Percentiles rank a stretch among this genome's conserved stretches.
These are phyloP conservation scores for Lipomyces chichibuensis DNA, from an alignment of 805 yeast genomes.

Conservation along the genomic window DNA sequence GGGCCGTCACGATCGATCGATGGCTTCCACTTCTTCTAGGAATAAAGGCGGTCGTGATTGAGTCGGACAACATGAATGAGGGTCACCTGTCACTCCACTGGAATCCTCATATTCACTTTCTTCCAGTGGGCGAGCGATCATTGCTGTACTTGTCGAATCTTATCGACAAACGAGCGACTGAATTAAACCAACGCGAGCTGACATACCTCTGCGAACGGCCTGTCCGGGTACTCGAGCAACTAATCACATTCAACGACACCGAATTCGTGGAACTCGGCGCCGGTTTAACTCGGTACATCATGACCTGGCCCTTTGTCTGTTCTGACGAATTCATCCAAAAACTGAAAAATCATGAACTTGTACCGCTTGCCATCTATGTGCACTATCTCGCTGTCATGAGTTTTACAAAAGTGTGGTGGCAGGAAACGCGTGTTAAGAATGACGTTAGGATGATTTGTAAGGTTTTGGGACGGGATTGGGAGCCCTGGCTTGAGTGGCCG, in stretches of 20 bases:
- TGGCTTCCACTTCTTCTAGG: slow-evolving; percentile 35
- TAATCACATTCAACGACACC: slow-evolving; percentile 34
- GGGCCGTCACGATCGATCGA: slow-evolving; percentile 32
- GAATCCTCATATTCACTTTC: slow-evolving; percentile 32
- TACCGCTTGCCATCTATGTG: slow-evolving; percentile 32
- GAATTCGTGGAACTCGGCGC: slow-evolving; percentile 33
- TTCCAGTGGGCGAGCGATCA: slow-evolving; percentile 34
- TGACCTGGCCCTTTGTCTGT: slow-evolving; percentile 36
- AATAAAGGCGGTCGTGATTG: slow-evolving; percentile 33
- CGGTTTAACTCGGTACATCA: slow-evolving; percentile 30
- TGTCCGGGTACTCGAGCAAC: slow-evolving; percentile 32
- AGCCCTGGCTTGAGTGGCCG: slow-evolving; percentile 34
- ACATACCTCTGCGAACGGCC: slow-evolving; percentile 33
- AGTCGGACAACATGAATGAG: slow-evolving; percentile 27
- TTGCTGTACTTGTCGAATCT: slow-evolving; percentile 29
- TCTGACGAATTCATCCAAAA: slow-evolving; percentile 33
- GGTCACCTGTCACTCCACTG: slow-evolving; percentile 25
- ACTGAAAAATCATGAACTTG: slow-evolving; percentile 30
- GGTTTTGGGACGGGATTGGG: slow-evolving; percentile 33
- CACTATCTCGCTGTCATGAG: slow-evolving; percentile 35
- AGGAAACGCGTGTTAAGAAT: slow-evolving; percentile 30
- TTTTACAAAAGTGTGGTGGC: slow-evolving; percentile 35
- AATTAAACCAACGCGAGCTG: slow-evolving; percentile 32
- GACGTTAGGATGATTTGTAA: slow-evolving; percentile 33
- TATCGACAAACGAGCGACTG: slow-evolving; percentile 34